Conservation (phyloP, 225 moss, liverwort and hornwort species). For the Sphagnum contortum region DNA sequence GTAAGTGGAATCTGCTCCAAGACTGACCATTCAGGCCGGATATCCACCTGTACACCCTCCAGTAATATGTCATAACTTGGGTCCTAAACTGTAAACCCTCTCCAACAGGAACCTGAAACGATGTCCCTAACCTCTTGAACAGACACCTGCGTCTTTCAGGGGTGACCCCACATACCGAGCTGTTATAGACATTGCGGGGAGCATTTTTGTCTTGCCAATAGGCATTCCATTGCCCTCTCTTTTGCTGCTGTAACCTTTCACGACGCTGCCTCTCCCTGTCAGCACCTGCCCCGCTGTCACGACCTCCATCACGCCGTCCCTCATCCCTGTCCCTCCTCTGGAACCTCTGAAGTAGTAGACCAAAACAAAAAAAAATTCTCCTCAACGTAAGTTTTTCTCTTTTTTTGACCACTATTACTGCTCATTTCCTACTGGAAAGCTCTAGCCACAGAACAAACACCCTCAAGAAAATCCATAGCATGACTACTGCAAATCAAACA, state of each 20-base stretch:
- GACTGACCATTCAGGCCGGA: conserved; percentile 97
- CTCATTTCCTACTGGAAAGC: too few relatives aligned
- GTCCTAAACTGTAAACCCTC: too few relatives aligned
- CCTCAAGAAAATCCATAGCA: too few relatives aligned
- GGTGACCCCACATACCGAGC: conserved; percentile 48
- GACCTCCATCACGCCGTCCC: conserved; percentile 90
- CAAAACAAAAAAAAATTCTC: too few relatives aligned
- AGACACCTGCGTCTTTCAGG: too few relatives aligned
- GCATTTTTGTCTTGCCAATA: conserved; percentile 99
- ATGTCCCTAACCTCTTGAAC: too few relatives aligned
- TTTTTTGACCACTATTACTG: too few relatives aligned
- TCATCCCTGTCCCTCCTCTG: conserved; percentile 97
- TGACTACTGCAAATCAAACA: too few relatives aligned
- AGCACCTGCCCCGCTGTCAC: conserved; percentile 97
- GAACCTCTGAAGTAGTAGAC: conserved; percentile 41
- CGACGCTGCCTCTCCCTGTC: conserved; percentile 95
- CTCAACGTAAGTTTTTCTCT: too few relatives aligned
- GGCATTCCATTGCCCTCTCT: conserved; percentile 99
- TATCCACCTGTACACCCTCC: conserved; percentile 62
- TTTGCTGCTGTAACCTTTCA: conserved; percentile 91
- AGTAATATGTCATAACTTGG: neutral
- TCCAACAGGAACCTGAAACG: too few relatives aligned
- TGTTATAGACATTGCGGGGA: conserved; percentile 91
- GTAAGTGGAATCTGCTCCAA: conserved; percentile 85
- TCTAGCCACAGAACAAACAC: too few relatives aligned